A percentile compares a stretch with the other conserved stretches of the same genome.
Evolutionary conservation across 352 stramenopile species (phyloP).

Genomic region (Pythium apleroticum): DNA sequence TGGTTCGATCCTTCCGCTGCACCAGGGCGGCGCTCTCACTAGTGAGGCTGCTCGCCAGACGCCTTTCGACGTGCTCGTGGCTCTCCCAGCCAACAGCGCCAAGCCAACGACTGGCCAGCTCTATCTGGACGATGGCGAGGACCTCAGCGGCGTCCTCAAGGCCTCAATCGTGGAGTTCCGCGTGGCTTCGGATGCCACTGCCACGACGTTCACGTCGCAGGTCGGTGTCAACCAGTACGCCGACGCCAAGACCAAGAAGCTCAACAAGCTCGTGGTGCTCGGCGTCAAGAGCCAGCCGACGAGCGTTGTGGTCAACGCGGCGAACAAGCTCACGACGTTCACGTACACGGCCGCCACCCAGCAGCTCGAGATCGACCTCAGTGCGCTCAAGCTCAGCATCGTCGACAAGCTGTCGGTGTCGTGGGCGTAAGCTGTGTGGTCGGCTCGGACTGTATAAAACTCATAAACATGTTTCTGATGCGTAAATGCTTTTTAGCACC

Average conservation of each 20-base stretch:
- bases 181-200: not conserved
- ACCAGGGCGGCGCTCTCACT: slow-evolving; percentile 45
- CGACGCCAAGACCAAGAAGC: slow-evolving; percentile 25
- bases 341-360: slow-evolving; percentile 24
- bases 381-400: slow-evolving; percentile 27
- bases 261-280: slow-evolving; percentile 32
- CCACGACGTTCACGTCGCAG: slow-evolving; percentile 23
- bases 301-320: slow-evolving; percentile 10
- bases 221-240: slow-evolving; percentile 23
- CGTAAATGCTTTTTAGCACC: not conserved
- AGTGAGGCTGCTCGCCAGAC: slow-evolving; percentile 41
- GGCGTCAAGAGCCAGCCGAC: slow-evolving; percentile 14
- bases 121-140: slow-evolving; percentile 56
- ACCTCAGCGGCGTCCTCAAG: slow-evolving; percentile 31
- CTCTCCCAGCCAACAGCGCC: slow-evolving; percentile 23
- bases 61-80: slow-evolving; percentile 54
- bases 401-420: slow-evolving; percentile 19
- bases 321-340: slow-evolving; percentile 12
- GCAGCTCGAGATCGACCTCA: slow-evolving; percentile 30
- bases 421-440: slow-evolving; percentile 4
- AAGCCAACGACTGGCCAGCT: slow-evolving; percentile 39
- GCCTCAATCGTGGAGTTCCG: slow-evolving; percentile 41
- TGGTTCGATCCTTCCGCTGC: slow-evolving; percentile 46
- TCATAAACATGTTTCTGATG: not conserved
- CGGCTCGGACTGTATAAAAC: not conserved